These are phyloP conservation scores for Coniferiporia sulphurascens DNA, from an alignment of 1,284 basidiomycete genomes.

Conservation along the genomic window DNA sequence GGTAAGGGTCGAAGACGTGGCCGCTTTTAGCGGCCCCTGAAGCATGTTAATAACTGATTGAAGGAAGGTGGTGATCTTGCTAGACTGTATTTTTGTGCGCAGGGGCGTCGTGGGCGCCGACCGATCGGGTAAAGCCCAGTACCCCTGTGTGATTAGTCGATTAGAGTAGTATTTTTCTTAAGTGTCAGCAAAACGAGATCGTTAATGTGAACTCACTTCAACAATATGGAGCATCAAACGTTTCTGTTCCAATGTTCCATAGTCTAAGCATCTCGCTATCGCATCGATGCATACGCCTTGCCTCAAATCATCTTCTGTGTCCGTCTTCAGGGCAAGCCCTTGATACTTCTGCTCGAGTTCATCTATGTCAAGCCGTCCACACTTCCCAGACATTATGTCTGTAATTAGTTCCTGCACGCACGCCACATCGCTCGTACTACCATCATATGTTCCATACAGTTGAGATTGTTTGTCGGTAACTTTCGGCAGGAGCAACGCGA, in stretches of 20 bases:
- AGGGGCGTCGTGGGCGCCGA: conserved; percentile 29
- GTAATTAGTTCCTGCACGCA: conserved; percentile 28
- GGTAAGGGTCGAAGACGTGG: conserved; percentile 18
- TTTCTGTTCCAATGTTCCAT: conserved; percentile 28
- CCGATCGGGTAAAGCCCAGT: conserved; percentile 39
- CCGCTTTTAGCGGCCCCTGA: conserved; percentile 17
- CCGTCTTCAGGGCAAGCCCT: conserved; percentile 26
- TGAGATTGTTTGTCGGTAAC: not conserved
- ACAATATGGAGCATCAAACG: conserved; percentile 29
- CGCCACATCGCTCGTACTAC: conserved; percentile 24
- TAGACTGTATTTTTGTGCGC: conserved; percentile 30
- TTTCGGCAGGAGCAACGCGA: conserved; percentile 43
- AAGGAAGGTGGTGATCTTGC: conserved; percentile 40
- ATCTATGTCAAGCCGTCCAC: conserved; percentile 27
- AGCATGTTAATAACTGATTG: conserved; percentile 36
- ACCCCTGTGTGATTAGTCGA: conserved; percentile 29
- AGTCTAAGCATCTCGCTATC: conserved; percentile 32
- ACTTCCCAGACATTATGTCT: conserved; percentile 27
- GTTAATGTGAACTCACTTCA: conserved; percentile 7
- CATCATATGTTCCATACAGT: not conserved
- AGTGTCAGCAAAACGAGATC: not conserved
- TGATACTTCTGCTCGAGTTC: conserved; percentile 36
- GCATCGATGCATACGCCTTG: conserved; percentile 36
- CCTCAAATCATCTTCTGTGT: conserved; percentile 27
- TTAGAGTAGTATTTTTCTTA: not conserved